Evolutionary conservation across 768 basidiomycete genomes (phyloP).

Genomic region (Trametes villosa): DNA sequence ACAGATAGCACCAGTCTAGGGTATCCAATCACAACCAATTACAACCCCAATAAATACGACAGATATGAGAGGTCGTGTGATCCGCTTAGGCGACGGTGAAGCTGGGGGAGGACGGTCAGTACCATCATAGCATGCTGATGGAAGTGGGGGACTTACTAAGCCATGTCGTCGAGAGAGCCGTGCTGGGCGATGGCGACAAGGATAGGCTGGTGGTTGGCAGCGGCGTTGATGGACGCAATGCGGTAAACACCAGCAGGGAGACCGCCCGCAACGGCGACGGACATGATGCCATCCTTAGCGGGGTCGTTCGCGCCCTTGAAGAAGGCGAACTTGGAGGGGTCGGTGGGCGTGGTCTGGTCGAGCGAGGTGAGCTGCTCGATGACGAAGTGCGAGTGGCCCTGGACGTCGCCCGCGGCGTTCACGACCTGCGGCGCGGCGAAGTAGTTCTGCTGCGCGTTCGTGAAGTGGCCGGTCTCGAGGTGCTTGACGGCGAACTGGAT

Average conservation of each 20-base stretch:
- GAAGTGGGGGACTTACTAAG: constrained; percentile 37
- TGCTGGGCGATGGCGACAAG: constrained; percentile 49
- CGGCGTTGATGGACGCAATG: constrained; percentile 47
- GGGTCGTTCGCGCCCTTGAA: constrained; percentile 61
- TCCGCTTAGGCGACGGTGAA: constrained; percentile 16
- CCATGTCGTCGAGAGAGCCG: constrained; percentile 45
- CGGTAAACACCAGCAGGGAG: constrained; percentile 49
- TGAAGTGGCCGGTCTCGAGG: constrained; percentile 60
- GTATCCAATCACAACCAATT: constrained; percentile 10
- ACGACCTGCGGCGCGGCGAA: constrained; percentile 58
- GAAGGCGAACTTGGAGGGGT: constrained; percentile 61
- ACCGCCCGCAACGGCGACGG: constrained; percentile 45
- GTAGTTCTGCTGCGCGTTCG: constrained; percentile 58
- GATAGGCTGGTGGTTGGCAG: constrained; percentile 49
- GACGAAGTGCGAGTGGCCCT: constrained; percentile 63
- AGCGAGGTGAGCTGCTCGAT: constrained; percentile 51
- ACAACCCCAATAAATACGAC: constrained; percentile 16
- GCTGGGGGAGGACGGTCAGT: constrained; percentile 5
- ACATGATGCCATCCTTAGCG: constrained; percentile 48
- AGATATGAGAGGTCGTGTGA: background rate
- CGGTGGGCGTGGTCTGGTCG: constrained; percentile 45
- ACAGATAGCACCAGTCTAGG: constrained; percentile 6
- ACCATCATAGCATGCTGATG: background rate
- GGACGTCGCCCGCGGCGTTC: constrained; percentile 45
- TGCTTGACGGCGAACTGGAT: constrained; percentile 53